Evolutionary conservation across 2,329 filamentous ascomycete genomes (phyloP).

Genomic region (Pezicula radicicola): DNA sequence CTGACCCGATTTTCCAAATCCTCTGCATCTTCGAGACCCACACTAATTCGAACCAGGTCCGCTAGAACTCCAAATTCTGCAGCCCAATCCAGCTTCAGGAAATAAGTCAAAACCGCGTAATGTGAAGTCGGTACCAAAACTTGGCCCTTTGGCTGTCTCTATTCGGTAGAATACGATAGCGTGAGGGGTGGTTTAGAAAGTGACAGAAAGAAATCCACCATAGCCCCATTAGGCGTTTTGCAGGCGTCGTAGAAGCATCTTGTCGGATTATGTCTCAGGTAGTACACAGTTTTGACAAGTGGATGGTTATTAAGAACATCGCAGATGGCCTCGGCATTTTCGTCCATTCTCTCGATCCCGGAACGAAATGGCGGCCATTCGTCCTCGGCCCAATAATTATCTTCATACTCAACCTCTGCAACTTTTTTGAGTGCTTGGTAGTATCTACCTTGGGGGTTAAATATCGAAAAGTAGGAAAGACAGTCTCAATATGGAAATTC

Average conservation of each 20-base stretch:
- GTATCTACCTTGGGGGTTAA: constrained; percentile 65
- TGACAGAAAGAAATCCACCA: constrained; percentile 83
- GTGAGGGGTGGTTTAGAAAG: constrained; percentile 67
- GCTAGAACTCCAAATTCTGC: constrained; percentile 76
- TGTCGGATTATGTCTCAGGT: constrained; percentile 76
- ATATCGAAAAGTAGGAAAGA: too few relatives aligned
- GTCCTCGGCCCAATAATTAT: constrained; percentile 94
- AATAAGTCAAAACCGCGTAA: constrained; percentile 91
- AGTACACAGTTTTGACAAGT: constrained; percentile 75
- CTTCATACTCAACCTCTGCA: constrained; percentile 70
- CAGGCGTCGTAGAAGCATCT: constrained; percentile 74
- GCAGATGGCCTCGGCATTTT: constrained; percentile 80
- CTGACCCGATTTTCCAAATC: constrained; percentile 63
- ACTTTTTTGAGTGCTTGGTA: constrained; percentile 67
- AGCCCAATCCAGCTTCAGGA: constrained; percentile 88
- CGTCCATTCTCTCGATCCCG: constrained; percentile 80
- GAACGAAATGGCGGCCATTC: constrained; percentile 91
- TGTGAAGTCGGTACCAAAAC: constrained; percentile 95
- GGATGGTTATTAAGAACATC: constrained; percentile 60
- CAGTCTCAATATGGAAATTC: too few relatives aligned
- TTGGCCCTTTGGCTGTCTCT: constrained; percentile 89
- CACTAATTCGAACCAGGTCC: constrained; percentile 79
- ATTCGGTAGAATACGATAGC: constrained; percentile 79
- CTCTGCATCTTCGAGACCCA: constrained; percentile 78
- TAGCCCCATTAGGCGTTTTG: constrained; percentile 76